Evolutionary conservation across 139 green algal genomes (phyloP).

Genomic region (Asterochloris sp.): DNA sequence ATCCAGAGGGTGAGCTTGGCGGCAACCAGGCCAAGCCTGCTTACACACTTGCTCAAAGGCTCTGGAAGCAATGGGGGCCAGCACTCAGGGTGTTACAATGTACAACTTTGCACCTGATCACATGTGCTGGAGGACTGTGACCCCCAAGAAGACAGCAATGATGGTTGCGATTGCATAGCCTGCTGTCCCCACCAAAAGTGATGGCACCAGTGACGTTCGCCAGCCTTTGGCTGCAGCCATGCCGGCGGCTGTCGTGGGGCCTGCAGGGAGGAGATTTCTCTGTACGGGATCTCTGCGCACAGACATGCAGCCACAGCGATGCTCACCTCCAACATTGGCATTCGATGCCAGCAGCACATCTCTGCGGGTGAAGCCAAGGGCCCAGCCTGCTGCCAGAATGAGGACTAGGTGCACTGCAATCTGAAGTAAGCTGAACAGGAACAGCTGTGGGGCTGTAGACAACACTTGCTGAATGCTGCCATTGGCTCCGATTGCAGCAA

Average conservation of each 20-base stretch:
- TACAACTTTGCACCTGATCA: background rate
- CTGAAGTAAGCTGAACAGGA: conserved; percentile 77
- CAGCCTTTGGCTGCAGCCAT: conserved; percentile 91
- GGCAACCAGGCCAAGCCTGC: too few species aligned
- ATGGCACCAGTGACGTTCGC: conserved; percentile 68
- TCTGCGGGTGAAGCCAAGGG: conserved; percentile 50
- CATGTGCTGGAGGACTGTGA: conserved; percentile 29
- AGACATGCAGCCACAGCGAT: background rate
- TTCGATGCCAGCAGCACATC: conserved; percentile 85
- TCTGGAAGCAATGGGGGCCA: too few species aligned
- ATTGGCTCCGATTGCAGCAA: conserved; percentile 79
- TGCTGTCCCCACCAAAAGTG: conserved; percentile 79
- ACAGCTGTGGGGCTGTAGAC: conserved; percentile 76
- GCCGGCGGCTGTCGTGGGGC: conserved; percentile 81
- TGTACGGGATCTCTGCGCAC: too few species aligned
- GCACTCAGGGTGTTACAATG: too few species aligned
- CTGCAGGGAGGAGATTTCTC: conserved; percentile 22
- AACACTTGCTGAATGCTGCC: conserved; percentile 74
- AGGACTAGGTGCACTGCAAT: conserved; percentile 55
- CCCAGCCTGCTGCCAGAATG: conserved; percentile 54
- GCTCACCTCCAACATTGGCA: conserved; percentile 85
- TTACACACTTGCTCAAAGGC: too few species aligned
- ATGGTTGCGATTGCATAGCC: conserved; percentile 82
- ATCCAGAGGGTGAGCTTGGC: too few species aligned
- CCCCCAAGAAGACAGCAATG: conserved; percentile 55